Evolutionary conservation across 805 yeast genomes (phyloP).

Genomic region (Novakomyces olei): DNA sequence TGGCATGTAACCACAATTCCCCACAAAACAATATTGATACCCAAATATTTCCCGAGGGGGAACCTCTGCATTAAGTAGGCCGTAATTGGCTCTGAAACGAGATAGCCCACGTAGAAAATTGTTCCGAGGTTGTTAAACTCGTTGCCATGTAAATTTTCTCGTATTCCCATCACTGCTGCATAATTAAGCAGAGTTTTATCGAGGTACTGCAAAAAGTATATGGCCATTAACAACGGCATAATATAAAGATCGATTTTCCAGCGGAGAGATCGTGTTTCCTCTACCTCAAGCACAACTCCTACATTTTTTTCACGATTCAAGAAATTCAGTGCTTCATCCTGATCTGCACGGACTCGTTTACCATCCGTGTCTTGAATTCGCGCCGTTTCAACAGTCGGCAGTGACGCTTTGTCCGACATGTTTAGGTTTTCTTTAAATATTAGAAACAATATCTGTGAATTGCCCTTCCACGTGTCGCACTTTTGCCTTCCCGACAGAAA

Average conservation of each 20-base stretch:
- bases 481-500: too few relatives aligned
- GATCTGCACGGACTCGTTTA: too few relatives aligned
- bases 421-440: too few relatives aligned
- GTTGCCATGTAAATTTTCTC: slow-evolving; percentile 18
- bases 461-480: too few relatives aligned
- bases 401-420: too few relatives aligned
- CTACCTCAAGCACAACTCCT: neutral
- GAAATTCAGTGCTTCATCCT: neutral
- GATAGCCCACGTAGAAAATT: slow-evolving; percentile 25
- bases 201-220: slow-evolving; percentile 29
- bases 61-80: slow-evolving; percentile 23
- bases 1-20: slow-evolving; percentile 31
- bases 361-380: too few relatives aligned
- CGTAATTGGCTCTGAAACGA: slow-evolving; percentile 25
- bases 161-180: slow-evolving; percentile 43
- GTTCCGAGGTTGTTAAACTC: slow-evolving; percentile 22
- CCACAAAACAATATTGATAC: slow-evolving; percentile 29
- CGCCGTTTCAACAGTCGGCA: too few relatives aligned
- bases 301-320: neutral
- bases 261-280: slow-evolving; percentile 6
- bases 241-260: slow-evolving; percentile 27
- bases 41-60: slow-evolving; percentile 32
- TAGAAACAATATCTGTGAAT: too few relatives aligned
- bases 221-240: slow-evolving; percentile 28
- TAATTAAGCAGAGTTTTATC: slow-evolving; percentile 39